Percentiles rank a stretch among this genome's conserved stretches.
Evolutionary conservation across 176 grass and related monocot genomes (phyloP).

Genomic region (Aegilops speltoides): DNA sequence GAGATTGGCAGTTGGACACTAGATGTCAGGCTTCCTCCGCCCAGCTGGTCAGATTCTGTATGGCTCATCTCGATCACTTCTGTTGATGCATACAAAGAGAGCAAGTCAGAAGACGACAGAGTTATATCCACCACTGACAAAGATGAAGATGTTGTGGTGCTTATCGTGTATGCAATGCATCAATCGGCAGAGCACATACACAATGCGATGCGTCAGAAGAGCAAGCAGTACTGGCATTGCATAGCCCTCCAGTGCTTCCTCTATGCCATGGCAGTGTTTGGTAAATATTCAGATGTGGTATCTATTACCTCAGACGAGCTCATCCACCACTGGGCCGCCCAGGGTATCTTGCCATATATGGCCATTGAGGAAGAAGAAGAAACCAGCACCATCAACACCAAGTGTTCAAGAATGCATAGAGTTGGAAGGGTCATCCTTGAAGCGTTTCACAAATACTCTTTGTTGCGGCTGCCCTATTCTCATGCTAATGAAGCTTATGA

Average conservation of each 20-base stretch:
- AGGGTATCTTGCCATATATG: neutral
- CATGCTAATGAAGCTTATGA: neutral
- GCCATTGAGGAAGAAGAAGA: neutral
- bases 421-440: conserved; percentile 8
- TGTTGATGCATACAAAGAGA: neutral
- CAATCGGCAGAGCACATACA: conserved; percentile 11
- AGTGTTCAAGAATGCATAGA: neutral
- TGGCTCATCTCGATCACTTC: neutral
- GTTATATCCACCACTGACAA: too few relatives aligned
- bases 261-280: neutral
- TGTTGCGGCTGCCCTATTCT: neutral
- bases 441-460: neutral
- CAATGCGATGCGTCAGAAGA: neutral
- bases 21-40: neutral
- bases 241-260: neutral
- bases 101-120: neutral
- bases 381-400: neutral
- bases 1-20: fast-evolving
- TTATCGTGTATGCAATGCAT: neutral
- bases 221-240: neutral
- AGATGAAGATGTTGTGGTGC: neutral
- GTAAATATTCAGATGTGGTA: neutral
- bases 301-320: neutral
- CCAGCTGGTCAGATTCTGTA: fast-evolving
- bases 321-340: neutral